These are phyloP conservation scores for Colletotrichum chrysophilum DNA, from an alignment of 2,329 filamentous ascomycete genomes.

Conservation along the genomic window DNA sequence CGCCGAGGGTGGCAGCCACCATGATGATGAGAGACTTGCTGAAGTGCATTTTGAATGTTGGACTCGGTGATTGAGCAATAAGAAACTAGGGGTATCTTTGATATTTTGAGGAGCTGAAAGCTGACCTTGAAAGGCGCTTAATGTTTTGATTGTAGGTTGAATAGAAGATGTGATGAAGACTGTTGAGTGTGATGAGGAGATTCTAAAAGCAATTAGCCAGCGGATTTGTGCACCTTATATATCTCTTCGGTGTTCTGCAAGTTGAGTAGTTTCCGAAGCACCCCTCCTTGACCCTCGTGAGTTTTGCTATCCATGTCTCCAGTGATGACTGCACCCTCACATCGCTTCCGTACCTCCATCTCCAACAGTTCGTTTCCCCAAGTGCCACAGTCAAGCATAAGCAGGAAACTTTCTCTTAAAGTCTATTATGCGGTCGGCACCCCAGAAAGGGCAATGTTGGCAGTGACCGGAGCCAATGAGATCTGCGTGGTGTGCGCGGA, in stretches of 20 bases:
- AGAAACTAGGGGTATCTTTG: background rate
- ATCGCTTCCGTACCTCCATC: background rate
- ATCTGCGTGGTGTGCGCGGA: background rate
- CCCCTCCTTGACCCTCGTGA: background rate
- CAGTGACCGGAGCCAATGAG: background rate
- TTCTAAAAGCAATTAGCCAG: background rate
- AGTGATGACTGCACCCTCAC: background rate
- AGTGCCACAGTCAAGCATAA: background rate
- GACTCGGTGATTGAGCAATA: background rate
- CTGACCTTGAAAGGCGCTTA: background rate
- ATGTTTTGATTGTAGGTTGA: background rate
- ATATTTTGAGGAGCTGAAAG: background rate
- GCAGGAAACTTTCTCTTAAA: background rate
- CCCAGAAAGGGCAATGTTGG: background rate
- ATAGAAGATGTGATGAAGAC: background rate
- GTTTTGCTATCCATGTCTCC: background rate
- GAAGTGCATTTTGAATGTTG: slow-evolving; percentile 11
- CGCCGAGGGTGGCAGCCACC: slow-evolving; percentile 18
- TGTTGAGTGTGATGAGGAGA: background rate
- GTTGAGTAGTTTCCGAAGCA: background rate
- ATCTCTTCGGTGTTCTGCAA: background rate
- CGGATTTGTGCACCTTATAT: background rate
- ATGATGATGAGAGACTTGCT: slow-evolving; percentile 15
- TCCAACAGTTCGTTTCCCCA: slow-evolving; percentile 1
- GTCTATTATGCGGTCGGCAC: slow-evolving; percentile 6